Evolutionary conservation across 1,284 basidiomycete species (phyloP), one percentile per base, ranked within the genome.

Genomic region (Tremellales sp.): DNA sequence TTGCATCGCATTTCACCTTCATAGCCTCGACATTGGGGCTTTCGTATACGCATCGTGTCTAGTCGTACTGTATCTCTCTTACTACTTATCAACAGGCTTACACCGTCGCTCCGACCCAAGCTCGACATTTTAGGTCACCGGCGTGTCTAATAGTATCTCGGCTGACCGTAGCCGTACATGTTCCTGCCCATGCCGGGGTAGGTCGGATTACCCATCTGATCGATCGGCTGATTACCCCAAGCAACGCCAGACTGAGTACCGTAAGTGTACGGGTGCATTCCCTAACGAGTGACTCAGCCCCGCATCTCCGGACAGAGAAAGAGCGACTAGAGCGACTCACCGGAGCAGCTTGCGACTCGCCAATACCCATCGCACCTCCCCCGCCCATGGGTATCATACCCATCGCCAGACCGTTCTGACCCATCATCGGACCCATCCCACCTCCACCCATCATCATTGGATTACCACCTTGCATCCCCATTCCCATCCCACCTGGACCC

Each of bases 201-300:
- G 0, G 64, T 67, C 1, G 62, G 56, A 25, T 65, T 56, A 5
- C 63, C 65, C 57, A 61, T 59, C 43, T 60, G 57, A 42, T 67
- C 65, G 40, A 67, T 64, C 1, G 65, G 64, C 36, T 61, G 60
- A 27, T 58, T 53, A 5, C 64, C 64, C 24, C 52, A 58, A 3
- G 62, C 61, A 11, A 68, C 66, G 7, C 66, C 66, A 3, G 60
- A 59, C 40, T 62, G 61, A 3, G 50, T 40, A n/a, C 62, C 64
- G 35, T 57, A 66, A 10, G 51, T 53, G 50, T 68, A 68, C 24
- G 66, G 66, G 52, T 68, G 66, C 66, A 68, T 68, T 11, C 65
- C 65, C 65, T 67, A 40, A 10, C 36, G 8, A 8, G 36, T 39
- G 10, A 39, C n/a, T n/a, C n/a, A n/a, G 29, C 29, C 8, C n/a